Evolutionary conservation across 345 rosid genomes (phyloP).

Genomic region (Rhizophora apiculata): DNA sequence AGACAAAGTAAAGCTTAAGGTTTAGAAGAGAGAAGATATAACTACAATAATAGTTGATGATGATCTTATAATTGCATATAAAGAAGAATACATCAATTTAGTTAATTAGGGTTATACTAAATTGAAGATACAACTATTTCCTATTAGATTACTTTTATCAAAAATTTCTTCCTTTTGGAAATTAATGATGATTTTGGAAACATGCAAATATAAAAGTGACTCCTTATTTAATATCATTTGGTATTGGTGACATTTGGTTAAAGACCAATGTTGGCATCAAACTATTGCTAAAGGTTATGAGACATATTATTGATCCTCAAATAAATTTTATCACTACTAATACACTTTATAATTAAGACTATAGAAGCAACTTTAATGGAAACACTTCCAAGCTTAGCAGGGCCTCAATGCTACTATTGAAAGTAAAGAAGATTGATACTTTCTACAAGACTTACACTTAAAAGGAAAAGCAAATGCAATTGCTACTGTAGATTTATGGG

Average conservation of each 20-base stretch:
- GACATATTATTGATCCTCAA: neutral
- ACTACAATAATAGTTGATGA: neutral
- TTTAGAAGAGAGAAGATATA: neutral
- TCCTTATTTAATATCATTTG: no score
- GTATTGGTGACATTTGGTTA: no score
- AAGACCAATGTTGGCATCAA: neutral
- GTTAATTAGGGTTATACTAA: neutral
- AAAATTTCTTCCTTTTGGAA: neutral
- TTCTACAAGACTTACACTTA: no score
- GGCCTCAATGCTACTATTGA: no score
- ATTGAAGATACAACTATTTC: neutral
- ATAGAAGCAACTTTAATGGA: no score
- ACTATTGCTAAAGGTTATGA: constrained; percentile 1
- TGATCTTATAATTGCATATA: neutral
- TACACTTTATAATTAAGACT: no score
- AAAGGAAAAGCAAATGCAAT: no score
- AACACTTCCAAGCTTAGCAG: no score
- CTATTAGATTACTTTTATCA: neutral
- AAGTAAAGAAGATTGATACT: no score
- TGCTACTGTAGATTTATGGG: no score
- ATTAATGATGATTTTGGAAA: neutral
- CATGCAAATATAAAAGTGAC: neutral
- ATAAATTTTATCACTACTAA: no score
- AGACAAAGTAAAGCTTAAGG: neutral
- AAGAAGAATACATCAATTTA: neutral